phyloP scores from a whole-genome alignment of 768 basidiomycete species.

The Amylocystis lapponica region DNA sequence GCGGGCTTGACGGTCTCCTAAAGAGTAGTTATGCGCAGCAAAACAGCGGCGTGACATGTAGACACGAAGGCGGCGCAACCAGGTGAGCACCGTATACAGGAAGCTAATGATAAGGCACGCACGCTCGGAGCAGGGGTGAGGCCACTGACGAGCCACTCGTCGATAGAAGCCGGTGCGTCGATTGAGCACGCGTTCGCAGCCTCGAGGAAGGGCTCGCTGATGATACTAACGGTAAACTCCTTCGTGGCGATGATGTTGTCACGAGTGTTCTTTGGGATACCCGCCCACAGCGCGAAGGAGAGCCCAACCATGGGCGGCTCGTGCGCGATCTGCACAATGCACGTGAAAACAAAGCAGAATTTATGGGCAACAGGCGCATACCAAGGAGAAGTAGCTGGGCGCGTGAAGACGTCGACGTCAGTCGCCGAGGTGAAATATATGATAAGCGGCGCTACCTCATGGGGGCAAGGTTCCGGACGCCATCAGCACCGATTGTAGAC shows the following conservation, averaged over 20 bases:
- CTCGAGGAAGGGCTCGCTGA: conserved; percentile 44
- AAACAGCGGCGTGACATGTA: background rate
- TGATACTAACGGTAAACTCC: conserved; percentile 51
- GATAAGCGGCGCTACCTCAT: conserved; percentile 51
- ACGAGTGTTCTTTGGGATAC: conserved; percentile 36
- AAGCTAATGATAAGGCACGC: conserved; percentile 1
- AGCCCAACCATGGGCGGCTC: conserved; percentile 41
- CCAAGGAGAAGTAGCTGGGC: conserved; percentile 68
- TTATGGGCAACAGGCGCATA: conserved; percentile 22
- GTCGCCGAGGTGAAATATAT: conserved; percentile 6
- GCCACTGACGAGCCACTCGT: conserved; percentile 39
- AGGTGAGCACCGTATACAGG: background rate
- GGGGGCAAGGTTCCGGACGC: conserved; percentile 35
- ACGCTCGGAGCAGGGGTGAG: conserved; percentile 35
- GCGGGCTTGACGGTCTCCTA: conserved; percentile 34
- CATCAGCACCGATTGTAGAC: conserved; percentile 28
- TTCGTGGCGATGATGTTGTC: conserved; percentile 41
- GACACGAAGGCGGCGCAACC: background rate
- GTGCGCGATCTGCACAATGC: conserved; percentile 26
- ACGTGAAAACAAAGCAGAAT: background rate
- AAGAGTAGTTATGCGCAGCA: too few relatives aligned
- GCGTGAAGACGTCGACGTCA: conserved; percentile 8
- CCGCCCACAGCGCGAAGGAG: conserved; percentile 28
- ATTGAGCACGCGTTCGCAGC: conserved; percentile 34
- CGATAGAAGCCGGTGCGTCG: conserved; percentile 30